phyloP scores from a whole-genome alignment of 192 early-diverging fungal species.

The Hyaloraphidium curvatum region DNA sequence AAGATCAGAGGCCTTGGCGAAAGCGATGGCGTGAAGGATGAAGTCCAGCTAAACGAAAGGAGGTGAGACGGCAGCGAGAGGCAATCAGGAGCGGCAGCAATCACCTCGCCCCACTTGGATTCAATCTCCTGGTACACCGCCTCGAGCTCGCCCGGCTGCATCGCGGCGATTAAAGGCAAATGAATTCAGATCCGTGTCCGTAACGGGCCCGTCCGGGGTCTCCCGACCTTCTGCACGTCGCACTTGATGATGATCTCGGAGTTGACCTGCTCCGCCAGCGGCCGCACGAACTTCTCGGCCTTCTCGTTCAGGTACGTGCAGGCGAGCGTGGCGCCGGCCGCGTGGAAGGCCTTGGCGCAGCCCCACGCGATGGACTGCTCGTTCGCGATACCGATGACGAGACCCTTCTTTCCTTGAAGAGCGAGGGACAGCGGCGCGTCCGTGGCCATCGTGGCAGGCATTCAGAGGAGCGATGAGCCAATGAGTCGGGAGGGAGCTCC shows the following conservation, averaged over 20 bases:
- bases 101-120: not conserved
- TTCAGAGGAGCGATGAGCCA: too few relatives aligned
- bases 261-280: not conserved
- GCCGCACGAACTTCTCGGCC: not conserved
- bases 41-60: too few relatives aligned
- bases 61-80: too few relatives aligned
- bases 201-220: not conserved
- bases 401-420: constrained; percentile 5
- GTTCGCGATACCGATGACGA: constrained; percentile 2
- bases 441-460: too few relatives aligned
- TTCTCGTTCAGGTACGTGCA: constrained; percentile 3
- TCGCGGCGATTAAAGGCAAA: not conserved
- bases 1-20: not conserved
- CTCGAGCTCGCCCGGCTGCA: not conserved
- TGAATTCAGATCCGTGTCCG: not conserved
- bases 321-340: not conserved
- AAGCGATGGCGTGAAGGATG: not conserved
- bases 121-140: not conserved
- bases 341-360: not conserved
- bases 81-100: too few relatives aligned
- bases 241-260: not conserved
- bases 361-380: constrained; percentile 4
- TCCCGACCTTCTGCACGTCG: not conserved
- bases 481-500: too few relatives aligned
- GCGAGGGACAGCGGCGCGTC: too few relatives aligned